phyloP scores from a whole-genome alignment of 2,329 filamentous ascomycete species.

The Septoria linicola region DNA sequence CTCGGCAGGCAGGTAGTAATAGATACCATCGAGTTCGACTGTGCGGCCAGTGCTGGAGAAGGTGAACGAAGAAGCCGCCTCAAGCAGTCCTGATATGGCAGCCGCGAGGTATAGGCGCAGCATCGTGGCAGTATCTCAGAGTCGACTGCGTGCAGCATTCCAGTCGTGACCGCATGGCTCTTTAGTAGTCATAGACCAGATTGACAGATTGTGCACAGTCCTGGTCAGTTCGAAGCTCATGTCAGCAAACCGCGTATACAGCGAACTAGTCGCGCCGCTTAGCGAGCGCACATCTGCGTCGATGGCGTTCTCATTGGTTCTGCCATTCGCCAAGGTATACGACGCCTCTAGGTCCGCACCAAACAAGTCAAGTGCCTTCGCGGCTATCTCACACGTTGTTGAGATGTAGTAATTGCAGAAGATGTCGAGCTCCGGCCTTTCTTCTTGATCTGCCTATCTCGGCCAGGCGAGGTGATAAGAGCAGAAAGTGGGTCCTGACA shows the following conservation, averaged over 20 bases:
- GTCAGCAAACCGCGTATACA: no score
- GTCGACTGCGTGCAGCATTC: not conserved
- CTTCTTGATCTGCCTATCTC: constrained; percentile 6
- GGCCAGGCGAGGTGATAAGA: constrained; percentile 3
- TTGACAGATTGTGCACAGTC: no score
- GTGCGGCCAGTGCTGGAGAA: constrained; percentile 43
- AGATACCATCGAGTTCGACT: constrained; percentile 40
- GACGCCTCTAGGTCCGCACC: no score
- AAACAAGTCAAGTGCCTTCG: no score
- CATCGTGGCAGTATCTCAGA: not conserved
- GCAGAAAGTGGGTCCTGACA: not conserved
- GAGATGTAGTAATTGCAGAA: not conserved
- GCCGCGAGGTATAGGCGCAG: not conserved
- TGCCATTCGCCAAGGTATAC: no score
- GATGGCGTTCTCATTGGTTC: no score
- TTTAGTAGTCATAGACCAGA: no score
- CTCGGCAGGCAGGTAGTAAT: constrained; percentile 44
- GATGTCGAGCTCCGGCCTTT: not conserved
- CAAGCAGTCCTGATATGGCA: not conserved
- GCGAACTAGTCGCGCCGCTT: no score
- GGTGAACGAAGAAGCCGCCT: not conserved
- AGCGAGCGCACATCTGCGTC: no score
- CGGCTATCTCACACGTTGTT: not conserved
- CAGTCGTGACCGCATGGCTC: no score
- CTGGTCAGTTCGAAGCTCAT: no score